Evolutionary conservation across 768 basidiomycete genomes (phyloP).

Genomic region (Calocera cornea): DNA sequence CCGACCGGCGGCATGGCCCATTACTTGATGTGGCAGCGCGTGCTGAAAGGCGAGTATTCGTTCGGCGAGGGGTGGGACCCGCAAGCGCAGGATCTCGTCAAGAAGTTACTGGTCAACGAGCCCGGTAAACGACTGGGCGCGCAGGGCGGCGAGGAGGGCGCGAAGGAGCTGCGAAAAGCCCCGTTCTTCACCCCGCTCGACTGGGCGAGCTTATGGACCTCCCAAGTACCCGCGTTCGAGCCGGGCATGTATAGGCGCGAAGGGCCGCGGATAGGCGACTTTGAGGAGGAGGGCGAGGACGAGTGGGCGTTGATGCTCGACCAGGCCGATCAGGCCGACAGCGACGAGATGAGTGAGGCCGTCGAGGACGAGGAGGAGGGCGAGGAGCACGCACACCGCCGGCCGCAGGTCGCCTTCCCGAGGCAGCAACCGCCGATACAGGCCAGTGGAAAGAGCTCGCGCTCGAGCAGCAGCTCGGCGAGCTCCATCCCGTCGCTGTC

Average conservation of each 20-base stretch:
- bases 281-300: background rate
- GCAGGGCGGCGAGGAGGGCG: constrained; percentile 27
- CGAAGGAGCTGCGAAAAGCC: constrained; percentile 42
- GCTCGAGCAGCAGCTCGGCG: no score
- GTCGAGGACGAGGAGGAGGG: constrained; percentile 19
- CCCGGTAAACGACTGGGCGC: constrained; percentile 50
- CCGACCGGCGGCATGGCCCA: constrained; percentile 42
- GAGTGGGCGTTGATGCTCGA: background rate
- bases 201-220: constrained; percentile 56
- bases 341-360: constrained; percentile 14
- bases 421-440: no score
- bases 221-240: constrained; percentile 43
- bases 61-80: constrained; percentile 78
- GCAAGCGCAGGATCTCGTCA: background rate
- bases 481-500: no score
- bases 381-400: background rate
- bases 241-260: constrained; percentile 31
- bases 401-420: background rate
- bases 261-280: constrained; percentile 36
- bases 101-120: constrained; percentile 23
- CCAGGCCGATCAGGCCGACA: background rate
- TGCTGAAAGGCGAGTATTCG: constrained; percentile 73
- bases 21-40: constrained; percentile 89
- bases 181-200: constrained; percentile 45
- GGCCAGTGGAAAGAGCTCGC: no score